A percentile compares a stretch with the other conserved stretches of the same genome.
Conservation (phyloP, 2,329 filamentous ascomycete species). For the Pyricularia sp. region DNA sequence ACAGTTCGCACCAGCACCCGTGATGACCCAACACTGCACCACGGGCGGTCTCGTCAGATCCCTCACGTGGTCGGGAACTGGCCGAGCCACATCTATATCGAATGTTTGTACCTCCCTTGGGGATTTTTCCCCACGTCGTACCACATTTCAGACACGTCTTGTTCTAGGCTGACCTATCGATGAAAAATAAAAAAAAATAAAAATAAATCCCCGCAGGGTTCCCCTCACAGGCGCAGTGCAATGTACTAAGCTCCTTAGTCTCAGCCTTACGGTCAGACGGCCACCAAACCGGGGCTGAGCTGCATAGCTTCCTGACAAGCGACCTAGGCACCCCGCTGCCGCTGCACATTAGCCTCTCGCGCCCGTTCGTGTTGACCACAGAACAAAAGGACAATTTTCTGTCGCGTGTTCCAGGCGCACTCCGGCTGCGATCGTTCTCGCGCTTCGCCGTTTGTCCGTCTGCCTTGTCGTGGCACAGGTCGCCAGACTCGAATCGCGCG, state of each 20-base stretch:
- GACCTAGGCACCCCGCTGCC: conserved; percentile 68
- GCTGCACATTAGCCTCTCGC: conserved; percentile 82
- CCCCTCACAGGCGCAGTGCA: conserved; percentile 34
- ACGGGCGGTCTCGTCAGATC: conserved; percentile 66
- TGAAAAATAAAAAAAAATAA: no score
- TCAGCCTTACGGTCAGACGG: conserved; percentile 18
- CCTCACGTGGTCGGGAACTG: conserved; percentile 84
- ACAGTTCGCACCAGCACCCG: conserved; percentile 61
- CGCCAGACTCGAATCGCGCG: conserved; percentile 52
- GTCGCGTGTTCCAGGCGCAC: conserved; percentile 30
- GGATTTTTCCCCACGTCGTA: no score
- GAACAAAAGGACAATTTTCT: conserved; percentile 60
- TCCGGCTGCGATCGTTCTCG: conserved; percentile 15
- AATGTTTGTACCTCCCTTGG: conserved; percentile 55
- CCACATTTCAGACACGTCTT: not conserved
- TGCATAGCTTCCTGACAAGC: conserved; percentile 61
- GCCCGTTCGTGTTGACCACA: conserved; percentile 62
- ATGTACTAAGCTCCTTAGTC: conserved; percentile 30
- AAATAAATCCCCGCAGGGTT: conserved; percentile 33
- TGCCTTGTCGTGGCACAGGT: conserved; percentile 36
- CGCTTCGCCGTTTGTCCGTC: conserved; percentile 25
- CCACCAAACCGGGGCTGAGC: conserved; percentile 11
- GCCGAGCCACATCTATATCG: conserved; percentile 84
- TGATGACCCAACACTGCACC: conserved; percentile 77
- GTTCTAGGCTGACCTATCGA: not conserved